Conservation (phyloP, 2,329 filamentous ascomycete genomes). For the Lasiodiplodia theobromae region DNA sequence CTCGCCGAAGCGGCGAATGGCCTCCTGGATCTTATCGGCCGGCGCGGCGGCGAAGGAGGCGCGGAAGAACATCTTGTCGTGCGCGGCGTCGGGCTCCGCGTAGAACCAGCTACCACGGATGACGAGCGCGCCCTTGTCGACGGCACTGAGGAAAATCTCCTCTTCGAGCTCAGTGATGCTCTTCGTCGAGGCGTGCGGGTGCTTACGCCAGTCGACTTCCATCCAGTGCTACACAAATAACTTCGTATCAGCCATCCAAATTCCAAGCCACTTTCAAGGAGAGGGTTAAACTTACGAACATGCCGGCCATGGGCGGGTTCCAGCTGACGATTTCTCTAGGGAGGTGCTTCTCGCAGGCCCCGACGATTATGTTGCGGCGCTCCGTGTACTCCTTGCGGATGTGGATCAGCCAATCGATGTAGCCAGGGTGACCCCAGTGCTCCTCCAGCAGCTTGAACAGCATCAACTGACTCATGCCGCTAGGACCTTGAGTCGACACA, state of each 20-base stretch:
- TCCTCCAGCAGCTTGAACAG: conserved; percentile 92
- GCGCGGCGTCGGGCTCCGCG: conserved; percentile 68
- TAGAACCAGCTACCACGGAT: conserved; percentile 92
- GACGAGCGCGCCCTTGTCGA: conserved; percentile 79
- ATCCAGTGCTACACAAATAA: conserved; percentile 70
- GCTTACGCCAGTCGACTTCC: conserved; percentile 69
- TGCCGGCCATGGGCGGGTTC: conserved; percentile 82
- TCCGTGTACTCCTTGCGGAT: conserved; percentile 81
- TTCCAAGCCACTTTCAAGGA: neutral
- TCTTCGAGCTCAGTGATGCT: conserved; percentile 75
- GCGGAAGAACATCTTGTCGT: conserved; percentile 80
- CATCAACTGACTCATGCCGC: conserved; percentile 82
- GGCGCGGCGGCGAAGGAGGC: conserved; percentile 86
- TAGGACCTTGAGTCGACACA: conserved; percentile 82
- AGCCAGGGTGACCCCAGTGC: conserved; percentile 91
- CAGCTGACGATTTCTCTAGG: conserved; percentile 79
- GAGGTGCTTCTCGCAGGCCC: conserved; percentile 79
- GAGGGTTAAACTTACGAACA: conserved; percentile 76
- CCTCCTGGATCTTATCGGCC: conserved; percentile 58
- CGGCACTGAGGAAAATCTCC: conserved; percentile 79
- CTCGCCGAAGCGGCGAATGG: conserved; percentile 70
- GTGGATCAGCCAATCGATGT: conserved; percentile 86
- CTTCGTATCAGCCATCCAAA: conserved; percentile 20
- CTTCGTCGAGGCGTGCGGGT: conserved; percentile 63
- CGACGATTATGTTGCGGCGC: conserved; percentile 77